These are phyloP conservation scores for Xylariaceae sp. DNA, from an alignment of 2,329 filamentous ascomycete species.

Conservation along the genomic window DNA sequence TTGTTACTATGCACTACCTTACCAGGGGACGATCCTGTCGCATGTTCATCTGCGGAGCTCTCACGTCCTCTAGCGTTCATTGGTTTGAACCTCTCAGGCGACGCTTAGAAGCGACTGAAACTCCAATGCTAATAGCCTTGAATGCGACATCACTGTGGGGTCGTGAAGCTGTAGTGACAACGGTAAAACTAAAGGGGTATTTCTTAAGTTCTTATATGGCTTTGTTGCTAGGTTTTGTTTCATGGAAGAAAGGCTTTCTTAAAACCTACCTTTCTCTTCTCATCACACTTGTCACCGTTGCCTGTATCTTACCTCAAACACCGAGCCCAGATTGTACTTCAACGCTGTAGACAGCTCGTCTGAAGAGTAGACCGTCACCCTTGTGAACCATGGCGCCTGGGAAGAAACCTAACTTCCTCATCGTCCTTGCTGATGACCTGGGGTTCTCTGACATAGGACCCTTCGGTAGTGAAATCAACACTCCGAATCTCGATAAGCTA, in stretches of 20 bases:
- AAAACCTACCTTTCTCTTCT: neutral
- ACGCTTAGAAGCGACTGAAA: neutral
- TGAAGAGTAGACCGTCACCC: neutral
- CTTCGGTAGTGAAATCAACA: slow-evolving; percentile 67
- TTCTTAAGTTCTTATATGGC: neutral
- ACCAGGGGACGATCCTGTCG: slow-evolving; percentile 1
- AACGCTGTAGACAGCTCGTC: neutral
- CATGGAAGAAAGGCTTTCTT: neutral
- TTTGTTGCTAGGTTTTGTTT: neutral
- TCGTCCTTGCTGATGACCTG: slow-evolving; percentile 65
- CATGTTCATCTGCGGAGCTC: slow-evolving; percentile 20
- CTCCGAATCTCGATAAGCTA: slow-evolving; percentile 63
- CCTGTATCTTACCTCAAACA: neutral
- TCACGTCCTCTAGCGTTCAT: slow-evolving; percentile 1
- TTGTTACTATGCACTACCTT: too few species aligned
- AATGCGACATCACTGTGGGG: slow-evolving; percentile 36
- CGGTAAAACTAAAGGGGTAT: slow-evolving; percentile 8
- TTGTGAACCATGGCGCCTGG: slow-evolving; percentile 32
- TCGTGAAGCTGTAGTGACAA: slow-evolving; percentile 21
- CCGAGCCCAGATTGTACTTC: neutral
- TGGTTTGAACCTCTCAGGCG: neutral
- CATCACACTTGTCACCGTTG: neutral
- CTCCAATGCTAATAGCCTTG: neutral
- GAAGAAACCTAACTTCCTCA: slow-evolving; percentile 63
- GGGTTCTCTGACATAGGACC: slow-evolving; percentile 66